Percentiles rank a stretch among this genome's conserved stretches.
Evolutionary conservation across 1,139 yeast genomes (phyloP).

Genomic region (Trichomonascaceae sp.): DNA sequence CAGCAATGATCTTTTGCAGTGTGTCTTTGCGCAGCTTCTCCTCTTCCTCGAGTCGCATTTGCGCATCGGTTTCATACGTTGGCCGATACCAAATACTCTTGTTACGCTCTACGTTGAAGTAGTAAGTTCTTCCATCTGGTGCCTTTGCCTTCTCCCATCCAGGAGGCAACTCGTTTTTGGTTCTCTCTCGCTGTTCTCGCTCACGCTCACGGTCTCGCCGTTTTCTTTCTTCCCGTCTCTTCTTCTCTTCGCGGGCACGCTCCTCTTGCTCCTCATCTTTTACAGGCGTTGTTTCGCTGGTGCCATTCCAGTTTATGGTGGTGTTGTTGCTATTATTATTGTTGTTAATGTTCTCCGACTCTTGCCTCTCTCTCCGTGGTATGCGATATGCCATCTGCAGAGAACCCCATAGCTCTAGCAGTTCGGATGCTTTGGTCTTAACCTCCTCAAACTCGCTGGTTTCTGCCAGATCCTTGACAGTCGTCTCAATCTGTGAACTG

Average conservation of each 20-base stretch:
- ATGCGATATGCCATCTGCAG: slow-evolving; percentile 78
- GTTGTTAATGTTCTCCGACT: background rate
- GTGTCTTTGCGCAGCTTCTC: slow-evolving; percentile 12
- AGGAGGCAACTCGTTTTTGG: slow-evolving; percentile 16
- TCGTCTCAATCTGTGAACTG: slow-evolving; percentile 63
- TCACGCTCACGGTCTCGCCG: slow-evolving; percentile 1
- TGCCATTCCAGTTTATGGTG: background rate
- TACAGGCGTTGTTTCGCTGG: background rate
- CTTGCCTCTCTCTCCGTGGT: slow-evolving; percentile 33
- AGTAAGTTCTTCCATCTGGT: slow-evolving; percentile 31
- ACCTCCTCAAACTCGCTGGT: slow-evolving; percentile 17
- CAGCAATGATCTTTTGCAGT: slow-evolving; percentile 30
- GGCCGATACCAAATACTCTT: slow-evolving; percentile 53
- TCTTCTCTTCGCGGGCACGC: slow-evolving; percentile 1
- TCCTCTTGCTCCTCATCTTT: slow-evolving; percentile 2
- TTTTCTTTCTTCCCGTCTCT: slow-evolving; percentile 1
- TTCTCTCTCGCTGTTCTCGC: slow-evolving; percentile 1
- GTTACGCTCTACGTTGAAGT: slow-evolving; percentile 37
- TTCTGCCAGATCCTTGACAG: slow-evolving; percentile 35
- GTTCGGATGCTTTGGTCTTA: slow-evolving; percentile 29
- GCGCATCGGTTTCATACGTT: slow-evolving; percentile 10
- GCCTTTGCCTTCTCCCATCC: slow-evolving; percentile 29
- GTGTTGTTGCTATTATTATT: background rate
- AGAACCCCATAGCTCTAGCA: slow-evolving; percentile 58
- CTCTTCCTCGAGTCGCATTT: slow-evolving; percentile 2